Evolutionary conservation across 148 eudicot genomes (phyloP).

Genomic region (Rhododendron vialii): DNA sequence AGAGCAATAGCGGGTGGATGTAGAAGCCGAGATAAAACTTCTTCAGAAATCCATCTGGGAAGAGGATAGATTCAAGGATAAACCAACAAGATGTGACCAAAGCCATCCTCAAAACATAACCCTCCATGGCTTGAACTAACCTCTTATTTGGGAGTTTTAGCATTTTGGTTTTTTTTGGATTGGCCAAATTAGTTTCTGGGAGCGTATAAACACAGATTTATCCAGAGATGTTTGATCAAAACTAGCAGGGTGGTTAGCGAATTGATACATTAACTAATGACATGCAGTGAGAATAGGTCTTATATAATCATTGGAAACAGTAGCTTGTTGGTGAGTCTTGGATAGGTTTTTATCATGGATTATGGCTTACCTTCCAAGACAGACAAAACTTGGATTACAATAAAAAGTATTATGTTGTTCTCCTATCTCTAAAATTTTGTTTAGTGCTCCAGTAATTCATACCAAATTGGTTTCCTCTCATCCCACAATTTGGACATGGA

Average conservation of each 20-base stretch:
- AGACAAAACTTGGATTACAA: background rate
- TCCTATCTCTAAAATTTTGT: background rate
- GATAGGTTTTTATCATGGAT: background rate
- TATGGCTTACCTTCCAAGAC: background rate
- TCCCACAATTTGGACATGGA: background rate
- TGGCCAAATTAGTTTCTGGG: background rate
- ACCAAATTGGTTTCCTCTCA: background rate
- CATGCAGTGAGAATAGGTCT: background rate
- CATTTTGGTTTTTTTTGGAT: background rate
- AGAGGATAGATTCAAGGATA: constrained; percentile 19
- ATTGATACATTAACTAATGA: background rate
- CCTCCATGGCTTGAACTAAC: background rate
- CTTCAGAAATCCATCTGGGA: constrained; percentile 30
- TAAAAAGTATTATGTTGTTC: background rate
- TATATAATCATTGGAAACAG: background rate
- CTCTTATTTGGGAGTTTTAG: background rate
- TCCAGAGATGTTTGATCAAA: background rate
- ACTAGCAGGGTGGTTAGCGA: background rate
- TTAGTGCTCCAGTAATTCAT: background rate
- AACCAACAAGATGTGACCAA: constrained; percentile 31
- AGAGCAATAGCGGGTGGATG: constrained; percentile 24
- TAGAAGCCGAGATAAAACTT: constrained; percentile 28
- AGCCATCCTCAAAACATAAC: constrained; percentile 20
- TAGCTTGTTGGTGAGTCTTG: background rate
- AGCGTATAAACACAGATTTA: background rate